A percentile compares a stretch with the other conserved stretches of the same genome.
phyloP scores from a whole-genome alignment of 78 protist species.

The Dictyostelium brefeldianum region DNA sequence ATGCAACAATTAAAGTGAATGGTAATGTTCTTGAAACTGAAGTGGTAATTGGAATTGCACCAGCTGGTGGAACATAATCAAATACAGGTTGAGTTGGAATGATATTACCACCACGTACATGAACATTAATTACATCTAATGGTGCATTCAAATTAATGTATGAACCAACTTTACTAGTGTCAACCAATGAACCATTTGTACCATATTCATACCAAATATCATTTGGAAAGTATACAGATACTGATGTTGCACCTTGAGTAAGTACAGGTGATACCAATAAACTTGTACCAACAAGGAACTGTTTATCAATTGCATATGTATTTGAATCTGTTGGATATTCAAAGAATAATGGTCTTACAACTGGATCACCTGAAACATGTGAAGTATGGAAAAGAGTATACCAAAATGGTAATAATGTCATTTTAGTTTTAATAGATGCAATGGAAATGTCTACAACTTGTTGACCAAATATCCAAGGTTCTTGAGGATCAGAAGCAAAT shows the following conservation, averaged over 20 bases:
- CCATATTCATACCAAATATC: conserved; percentile 80
- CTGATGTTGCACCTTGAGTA: conserved; percentile 61
- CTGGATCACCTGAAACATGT: conserved; percentile 51
- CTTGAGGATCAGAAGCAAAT: conserved; percentile 70
- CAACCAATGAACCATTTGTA: conserved; percentile 17
- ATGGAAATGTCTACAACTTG: conserved; percentile 52
- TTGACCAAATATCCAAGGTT: conserved; percentile 82
- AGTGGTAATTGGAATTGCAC: conserved; percentile 50
- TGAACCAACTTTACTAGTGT: neutral
- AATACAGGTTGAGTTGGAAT: conserved; percentile 67
- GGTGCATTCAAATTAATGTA: conserved; percentile 54
- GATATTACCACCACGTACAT: conserved; percentile 68
- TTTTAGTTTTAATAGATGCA: conserved; percentile 50
- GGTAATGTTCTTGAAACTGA: conserved; percentile 41
- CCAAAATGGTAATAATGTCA: conserved; percentile 70
- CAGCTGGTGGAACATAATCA: neutral
- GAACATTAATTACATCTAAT: conserved; percentile 56
- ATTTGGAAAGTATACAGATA: conserved; percentile 86
- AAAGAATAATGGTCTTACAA: conserved; percentile 83
- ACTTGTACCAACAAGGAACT: conserved; percentile 84
- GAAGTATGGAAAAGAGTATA: conserved; percentile 77
- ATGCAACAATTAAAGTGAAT: conserved; percentile 35
- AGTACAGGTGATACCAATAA: conserved; percentile 89
- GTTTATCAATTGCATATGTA: conserved; percentile 77
- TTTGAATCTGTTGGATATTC: conserved; percentile 78